These are phyloP conservation scores for Solanum phureja DNA, from an alignment of 257 asterid species.

Conservation along the genomic window DNA sequence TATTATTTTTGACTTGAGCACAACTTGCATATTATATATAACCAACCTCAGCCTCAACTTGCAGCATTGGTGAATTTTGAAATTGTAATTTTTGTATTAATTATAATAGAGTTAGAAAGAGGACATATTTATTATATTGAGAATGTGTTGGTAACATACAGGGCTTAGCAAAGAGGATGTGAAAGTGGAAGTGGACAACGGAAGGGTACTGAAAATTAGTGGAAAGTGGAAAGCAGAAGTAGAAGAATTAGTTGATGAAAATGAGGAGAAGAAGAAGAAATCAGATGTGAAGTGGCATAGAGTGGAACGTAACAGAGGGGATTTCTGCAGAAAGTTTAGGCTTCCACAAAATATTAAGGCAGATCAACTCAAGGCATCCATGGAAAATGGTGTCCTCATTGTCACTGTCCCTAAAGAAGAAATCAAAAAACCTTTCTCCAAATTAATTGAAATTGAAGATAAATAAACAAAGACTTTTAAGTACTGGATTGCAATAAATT, in stretches of 20 bases:
- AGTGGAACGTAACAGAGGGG: slow-evolving; percentile 2
- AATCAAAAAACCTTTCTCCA: not conserved
- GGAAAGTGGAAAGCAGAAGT: not conserved
- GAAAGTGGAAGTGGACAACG: not conserved
- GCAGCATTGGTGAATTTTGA: not conserved
- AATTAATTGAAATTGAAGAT: not conserved
- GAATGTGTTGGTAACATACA: not conserved
- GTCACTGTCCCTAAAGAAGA: not conserved
- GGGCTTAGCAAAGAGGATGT: slow-evolving; percentile 5
- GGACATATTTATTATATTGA: not conserved
- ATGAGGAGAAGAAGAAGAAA: not conserved
- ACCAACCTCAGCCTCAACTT: too few species aligned
- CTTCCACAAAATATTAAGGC: not conserved
- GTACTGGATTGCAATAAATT: not conserved
- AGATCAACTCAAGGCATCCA: not conserved
- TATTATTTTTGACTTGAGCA: too few species aligned
- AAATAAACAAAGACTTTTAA: not conserved
- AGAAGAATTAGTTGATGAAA: not conserved
- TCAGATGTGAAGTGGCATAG: not conserved
- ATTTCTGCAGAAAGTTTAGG: slow-evolving; percentile 4
- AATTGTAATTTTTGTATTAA: too few species aligned
- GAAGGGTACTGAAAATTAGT: not conserved
- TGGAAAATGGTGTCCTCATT: slow-evolving; percentile 1
- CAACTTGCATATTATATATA: too few species aligned
- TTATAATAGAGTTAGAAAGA: not conserved